phyloP scores from a whole-genome alignment of 202 grass and related monocot species.

The Elaeis oleifera region DNA sequence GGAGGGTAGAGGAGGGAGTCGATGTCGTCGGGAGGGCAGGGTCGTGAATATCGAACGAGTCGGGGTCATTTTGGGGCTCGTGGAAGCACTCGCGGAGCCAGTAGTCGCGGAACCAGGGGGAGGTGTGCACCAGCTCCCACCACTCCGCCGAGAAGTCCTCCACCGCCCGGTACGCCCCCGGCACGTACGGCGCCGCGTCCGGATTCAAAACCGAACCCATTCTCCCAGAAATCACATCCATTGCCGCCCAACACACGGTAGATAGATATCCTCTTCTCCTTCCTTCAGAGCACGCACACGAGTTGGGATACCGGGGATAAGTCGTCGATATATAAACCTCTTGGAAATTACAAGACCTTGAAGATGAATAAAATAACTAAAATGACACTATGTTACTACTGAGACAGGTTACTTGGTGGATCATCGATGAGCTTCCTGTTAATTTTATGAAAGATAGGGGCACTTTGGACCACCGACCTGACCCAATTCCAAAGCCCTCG shows the following conservation, averaged over 20 bases:
- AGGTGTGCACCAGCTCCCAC: constrained; percentile 16
- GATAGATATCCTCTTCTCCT: no score
- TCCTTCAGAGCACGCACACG: no score
- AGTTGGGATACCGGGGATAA: no score
- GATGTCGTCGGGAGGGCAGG: constrained; percentile 19
- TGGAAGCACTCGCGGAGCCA: constrained; percentile 21
- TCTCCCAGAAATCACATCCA: constrained; percentile 15
- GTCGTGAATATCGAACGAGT: constrained; percentile 17
- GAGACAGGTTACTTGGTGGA: no score
- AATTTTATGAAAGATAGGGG: no score
- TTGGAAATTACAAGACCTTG: no score
- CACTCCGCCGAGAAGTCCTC: constrained; percentile 27
- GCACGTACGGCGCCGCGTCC: constrained; percentile 25
- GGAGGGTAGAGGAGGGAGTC: constrained; percentile 13
- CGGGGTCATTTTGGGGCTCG: constrained; percentile 7
- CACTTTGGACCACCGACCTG: no score
- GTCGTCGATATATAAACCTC: no score
- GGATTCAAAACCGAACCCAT: constrained; percentile 18
- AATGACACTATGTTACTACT: no score
- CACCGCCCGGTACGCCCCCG: constrained; percentile 17
- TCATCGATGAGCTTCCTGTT: no score
- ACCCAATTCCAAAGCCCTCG: no score
- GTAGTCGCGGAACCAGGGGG: constrained; percentile 18
- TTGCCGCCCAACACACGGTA: background rate
- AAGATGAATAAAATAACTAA: no score